Percentiles rank a stretch among this genome's conserved stretches.
Evolutionary conservation across 768 basidiomycete species (phyloP).

Genomic region (Rhodotorula graminis): DNA sequence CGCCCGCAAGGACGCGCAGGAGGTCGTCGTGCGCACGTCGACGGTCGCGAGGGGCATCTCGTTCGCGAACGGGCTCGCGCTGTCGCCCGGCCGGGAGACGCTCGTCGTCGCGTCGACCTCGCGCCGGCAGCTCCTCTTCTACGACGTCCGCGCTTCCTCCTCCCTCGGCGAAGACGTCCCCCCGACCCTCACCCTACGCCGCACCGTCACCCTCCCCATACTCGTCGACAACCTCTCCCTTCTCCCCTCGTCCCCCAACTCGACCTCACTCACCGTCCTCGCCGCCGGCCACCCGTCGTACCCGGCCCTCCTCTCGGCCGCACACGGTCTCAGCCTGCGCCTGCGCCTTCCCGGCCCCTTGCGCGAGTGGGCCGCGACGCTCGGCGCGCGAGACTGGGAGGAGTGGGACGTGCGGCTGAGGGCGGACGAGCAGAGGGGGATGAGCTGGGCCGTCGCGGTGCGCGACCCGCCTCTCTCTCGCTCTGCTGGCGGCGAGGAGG

Average conservation of each 20-base stretch:
- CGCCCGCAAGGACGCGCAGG: background rate
- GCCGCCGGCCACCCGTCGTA: conserved; percentile 30
- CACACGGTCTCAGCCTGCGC: background rate
- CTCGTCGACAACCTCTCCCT: conserved; percentile 30
- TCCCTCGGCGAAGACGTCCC: background rate
- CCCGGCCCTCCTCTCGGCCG: conserved; percentile 14
- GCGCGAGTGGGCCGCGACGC: background rate
- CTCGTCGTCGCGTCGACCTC: conserved; percentile 59
- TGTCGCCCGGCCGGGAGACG: conserved; percentile 54
- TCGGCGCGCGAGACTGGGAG: background rate
- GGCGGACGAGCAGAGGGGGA: background rate
- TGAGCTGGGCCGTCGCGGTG: conserved; percentile 12
- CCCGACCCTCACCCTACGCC: background rate
- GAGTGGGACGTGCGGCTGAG: background rate
- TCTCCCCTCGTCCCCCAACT: background rate
- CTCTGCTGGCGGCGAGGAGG: too few relatives aligned
- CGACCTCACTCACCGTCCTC: background rate
- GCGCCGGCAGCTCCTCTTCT: conserved; percentile 1
- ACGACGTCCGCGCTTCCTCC: background rate
- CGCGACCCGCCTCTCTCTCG: background rate
- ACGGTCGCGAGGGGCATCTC: conserved; percentile 54
- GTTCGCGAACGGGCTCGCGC: conserved; percentile 65
- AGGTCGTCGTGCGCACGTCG: background rate
- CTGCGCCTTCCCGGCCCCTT: background rate
- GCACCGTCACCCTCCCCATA: conserved; percentile 9